Base-by-base conservation (phyloP, 2,329 filamentous ascomycete genomes). In the Penicillium griseofulvum region DNA sequence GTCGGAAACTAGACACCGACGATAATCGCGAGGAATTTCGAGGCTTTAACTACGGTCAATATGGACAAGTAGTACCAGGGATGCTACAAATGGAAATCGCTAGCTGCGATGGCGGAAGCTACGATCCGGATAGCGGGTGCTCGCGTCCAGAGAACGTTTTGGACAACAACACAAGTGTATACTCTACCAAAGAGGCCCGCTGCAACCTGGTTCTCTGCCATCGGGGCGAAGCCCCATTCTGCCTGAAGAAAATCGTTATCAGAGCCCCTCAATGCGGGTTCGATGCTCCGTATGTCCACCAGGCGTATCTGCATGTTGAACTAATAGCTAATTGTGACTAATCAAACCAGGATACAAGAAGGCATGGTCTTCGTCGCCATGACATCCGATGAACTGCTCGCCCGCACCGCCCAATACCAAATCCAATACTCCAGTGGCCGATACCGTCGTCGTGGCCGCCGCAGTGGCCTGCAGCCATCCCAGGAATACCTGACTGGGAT, bases 361-460 rank as follows among this genome's bases (percentile, higher is more conserved):
- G 93, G 94, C 42, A 87, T 97, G 82, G 84, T 97, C 1, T 97
- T 97, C 68, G 82, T 97, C 28, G 84, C 90, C 43, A 96, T 97
- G 92, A 83, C 86, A 38, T 83, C 87, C 36, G 86, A 95, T 62
- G 87, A 94, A 57, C 77, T 94, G 1, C 75, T 94, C 41, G 83
- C 80, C 19, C 82, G 87, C 55, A 94, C 90, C 11, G 83, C 88
- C 7, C 82, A 86, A 57, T 93, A 93, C 69, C 84, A 90, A 62
- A 87, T 93, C 26, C 84, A 87, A 63, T 90, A 88, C 65, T 72
- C 77, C 17, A 67, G 67, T 43, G 57, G 66, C 31, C 64, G 58
- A 31, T 63, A 61, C n/a, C 64, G 61, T 33, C 66, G 64, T 49
- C 65, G 68, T 48, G 59, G 65, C 47, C 68, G 69, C 45, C 69